These are phyloP conservation scores for Tolypocladium capitatum DNA, from an alignment of 2,329 filamentous ascomycete genomes.

Conservation along the genomic window DNA sequence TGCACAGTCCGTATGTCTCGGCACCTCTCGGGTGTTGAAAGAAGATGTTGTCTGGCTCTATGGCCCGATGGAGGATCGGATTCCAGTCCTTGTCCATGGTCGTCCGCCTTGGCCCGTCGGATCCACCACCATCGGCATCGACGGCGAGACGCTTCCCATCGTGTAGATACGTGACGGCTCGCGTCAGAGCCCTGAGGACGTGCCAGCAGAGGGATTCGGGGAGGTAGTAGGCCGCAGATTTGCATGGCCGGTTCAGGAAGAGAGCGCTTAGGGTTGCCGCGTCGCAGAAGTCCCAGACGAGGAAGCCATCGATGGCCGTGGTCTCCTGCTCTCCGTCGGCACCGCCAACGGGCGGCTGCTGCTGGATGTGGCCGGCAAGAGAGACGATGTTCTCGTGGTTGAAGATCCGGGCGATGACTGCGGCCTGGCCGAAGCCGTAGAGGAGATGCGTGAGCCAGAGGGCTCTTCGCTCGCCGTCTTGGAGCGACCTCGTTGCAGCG, in stretches of 20 bases:
- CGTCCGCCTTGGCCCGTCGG: slow-evolving; percentile 3
- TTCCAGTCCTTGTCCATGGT: slow-evolving; percentile 31
- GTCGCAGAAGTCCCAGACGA: slow-evolving; percentile 40
- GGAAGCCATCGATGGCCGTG: slow-evolving; percentile 15
- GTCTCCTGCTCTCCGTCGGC: slow-evolving; percentile 1
- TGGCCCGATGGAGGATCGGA: slow-evolving; percentile 35
- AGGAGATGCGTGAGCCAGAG: slow-evolving; percentile 14
- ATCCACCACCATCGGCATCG: slow-evolving; percentile 2
- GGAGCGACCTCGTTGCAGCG: not conserved
- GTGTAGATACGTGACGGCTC: slow-evolving; percentile 39
- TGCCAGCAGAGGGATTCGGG: slow-evolving; percentile 45
- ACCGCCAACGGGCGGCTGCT: slow-evolving; percentile 7
- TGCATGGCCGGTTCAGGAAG: slow-evolving; percentile 15
- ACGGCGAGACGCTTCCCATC: slow-evolving; percentile 25
- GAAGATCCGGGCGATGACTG: slow-evolving; percentile 22
- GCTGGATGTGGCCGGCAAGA: slow-evolving; percentile 23
- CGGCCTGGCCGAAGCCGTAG: slow-evolving; percentile 13
- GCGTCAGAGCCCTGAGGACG: slow-evolving; percentile 32
- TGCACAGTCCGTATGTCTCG: slow-evolving; percentile 40
- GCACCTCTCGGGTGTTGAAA: slow-evolving; percentile 32
- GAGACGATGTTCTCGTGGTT: slow-evolving; percentile 38
- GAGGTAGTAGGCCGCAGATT: slow-evolving; percentile 19
- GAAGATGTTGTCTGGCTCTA: slow-evolving; percentile 34
- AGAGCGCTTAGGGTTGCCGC: slow-evolving; percentile 33
- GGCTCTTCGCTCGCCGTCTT: slow-evolving; percentile 4